Evolutionary conservation across 805 yeast genomes (phyloP), one percentile per base, ranked within the genome.

Genomic region (Metschnikowia amazonensis): DNA sequence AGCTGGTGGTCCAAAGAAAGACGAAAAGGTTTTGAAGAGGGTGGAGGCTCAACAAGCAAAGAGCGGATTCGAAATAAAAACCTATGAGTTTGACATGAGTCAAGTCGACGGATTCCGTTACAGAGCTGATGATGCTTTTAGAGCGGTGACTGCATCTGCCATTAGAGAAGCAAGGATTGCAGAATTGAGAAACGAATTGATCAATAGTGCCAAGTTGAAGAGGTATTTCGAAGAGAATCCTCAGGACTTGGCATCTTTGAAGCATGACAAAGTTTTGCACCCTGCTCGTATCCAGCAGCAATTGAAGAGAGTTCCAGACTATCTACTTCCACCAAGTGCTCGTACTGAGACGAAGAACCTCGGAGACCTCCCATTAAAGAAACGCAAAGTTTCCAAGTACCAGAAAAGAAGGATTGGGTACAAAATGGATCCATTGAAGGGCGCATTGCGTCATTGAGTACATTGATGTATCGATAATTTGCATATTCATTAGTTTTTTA

Each of bases 181-280:
- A 63, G 99, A 94, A 62, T 76, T 92, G 64, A 86, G 86, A 64
- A 79, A 82, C 54, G 98, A 94, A 65, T 74, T 94, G 63, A 71
- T 94, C 51, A 80, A 92, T 36, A 86, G 95, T 56, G 97, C 89
- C 47, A 89, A 88, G 62, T 77, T 94, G 62, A 89, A 89, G 67
- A 79, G 97, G 60, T 96, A 89, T 67, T 94, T 94, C 63, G 97
- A 92, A 65, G 98, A 94, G 61, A 94, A 94, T 62, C 99, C 99
- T 6, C 95, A 88, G 60, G 99, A 94, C 67, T 76, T 94, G 58
- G 81, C 81, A 17, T 81, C 86, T 43, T 77, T 94, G 62, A 84
- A 97, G 62, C 99, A 94, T 60, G 99, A 94, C 63, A 86, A 84
- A 58, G 96, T 86, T 53, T 64, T 88, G 47, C 95, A 90, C 60